phyloP scores from a whole-genome alignment of 805 yeast species.

The Saccharomycopsis capsularis region DNA sequence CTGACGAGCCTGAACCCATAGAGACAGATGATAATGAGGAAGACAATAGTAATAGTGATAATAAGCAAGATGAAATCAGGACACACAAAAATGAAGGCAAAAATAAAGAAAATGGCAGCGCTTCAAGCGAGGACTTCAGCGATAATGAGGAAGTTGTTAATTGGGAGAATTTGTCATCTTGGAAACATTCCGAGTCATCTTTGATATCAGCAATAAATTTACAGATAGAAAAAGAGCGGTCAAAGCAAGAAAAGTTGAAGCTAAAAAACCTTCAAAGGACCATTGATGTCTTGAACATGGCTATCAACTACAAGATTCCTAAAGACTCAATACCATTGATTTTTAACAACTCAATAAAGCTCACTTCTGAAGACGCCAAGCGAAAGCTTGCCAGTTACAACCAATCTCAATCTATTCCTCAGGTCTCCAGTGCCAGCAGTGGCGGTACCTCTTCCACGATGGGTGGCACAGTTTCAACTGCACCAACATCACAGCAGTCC shows the following conservation, averaged over 20 bases:
- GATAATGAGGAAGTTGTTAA: background rate
- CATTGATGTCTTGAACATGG: slow-evolving; percentile 56
- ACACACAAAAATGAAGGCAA: background rate
- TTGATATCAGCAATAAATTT: slow-evolving; percentile 9
- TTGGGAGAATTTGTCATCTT: slow-evolving; percentile 27
- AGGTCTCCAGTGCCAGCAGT: too few relatives aligned
- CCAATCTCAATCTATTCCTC: background rate
- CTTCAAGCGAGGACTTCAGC: background rate
- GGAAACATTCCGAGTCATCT: slow-evolving; percentile 16
- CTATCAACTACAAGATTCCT: slow-evolving; percentile 60
- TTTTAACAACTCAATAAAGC: slow-evolving; percentile 31
- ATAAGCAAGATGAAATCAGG: background rate
- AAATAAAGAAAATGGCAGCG: background rate
- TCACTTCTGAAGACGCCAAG: background rate
- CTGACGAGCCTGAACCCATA: background rate
- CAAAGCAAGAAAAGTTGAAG: slow-evolving; percentile 71
- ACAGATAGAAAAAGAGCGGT: slow-evolving; percentile 58
- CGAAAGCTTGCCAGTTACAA: slow-evolving; percentile 5
- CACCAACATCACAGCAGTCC: background rate
- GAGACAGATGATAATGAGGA: background rate
- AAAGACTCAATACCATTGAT: slow-evolving; percentile 55
- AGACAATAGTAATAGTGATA: background rate
- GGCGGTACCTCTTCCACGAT: background rate
- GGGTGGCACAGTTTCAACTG: background rate
- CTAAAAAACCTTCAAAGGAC: slow-evolving; percentile 56